A percentile compares a stretch with the other conserved stretches of the same genome.
Evolutionary conservation across 768 basidiomycete genomes (phyloP).

Genomic region (Pleurotus djamor): DNA sequence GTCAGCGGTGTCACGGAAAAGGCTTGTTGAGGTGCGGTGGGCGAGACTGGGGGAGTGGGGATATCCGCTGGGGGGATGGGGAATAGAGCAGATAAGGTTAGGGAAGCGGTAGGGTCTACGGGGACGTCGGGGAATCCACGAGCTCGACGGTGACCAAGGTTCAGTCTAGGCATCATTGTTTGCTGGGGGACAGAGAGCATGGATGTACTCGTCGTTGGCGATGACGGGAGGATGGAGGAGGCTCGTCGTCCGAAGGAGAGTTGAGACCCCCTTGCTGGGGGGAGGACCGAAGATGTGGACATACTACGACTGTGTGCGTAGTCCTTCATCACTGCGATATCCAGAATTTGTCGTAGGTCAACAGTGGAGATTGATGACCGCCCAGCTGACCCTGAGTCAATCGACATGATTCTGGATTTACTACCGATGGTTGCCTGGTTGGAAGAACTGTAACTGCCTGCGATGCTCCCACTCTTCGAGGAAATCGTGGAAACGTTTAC

Average conservation of each 20-base stretch:
- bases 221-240: not conserved
- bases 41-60: not conserved
- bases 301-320: conserved; percentile 11
- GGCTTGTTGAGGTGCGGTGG: not conserved
- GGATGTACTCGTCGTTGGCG: not conserved
- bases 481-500: conserved; percentile 14
- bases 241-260: not conserved
- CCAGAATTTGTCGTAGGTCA: conserved; percentile 54
- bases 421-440: conserved; percentile 2
- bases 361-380: conserved; percentile 31
- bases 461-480: not conserved
- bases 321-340: conserved; percentile 39
- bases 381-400: conserved; percentile 14
- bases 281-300: conserved; percentile 8
- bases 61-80: conserved; percentile 6
- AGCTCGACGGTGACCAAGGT: not conserved
- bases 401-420: not conserved
- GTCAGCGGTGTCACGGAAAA: not conserved
- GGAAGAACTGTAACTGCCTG: not conserved
- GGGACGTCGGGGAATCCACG: conserved; percentile 8
- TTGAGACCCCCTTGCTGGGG: not conserved
- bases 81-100: conserved; percentile 1
- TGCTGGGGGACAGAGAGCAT: not conserved
- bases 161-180: not conserved
- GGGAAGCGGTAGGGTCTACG: not conserved